phyloP scores from a whole-genome alignment of 2,329 filamentous ascomycete genomes.

The Xylariaceae sp. region DNA sequence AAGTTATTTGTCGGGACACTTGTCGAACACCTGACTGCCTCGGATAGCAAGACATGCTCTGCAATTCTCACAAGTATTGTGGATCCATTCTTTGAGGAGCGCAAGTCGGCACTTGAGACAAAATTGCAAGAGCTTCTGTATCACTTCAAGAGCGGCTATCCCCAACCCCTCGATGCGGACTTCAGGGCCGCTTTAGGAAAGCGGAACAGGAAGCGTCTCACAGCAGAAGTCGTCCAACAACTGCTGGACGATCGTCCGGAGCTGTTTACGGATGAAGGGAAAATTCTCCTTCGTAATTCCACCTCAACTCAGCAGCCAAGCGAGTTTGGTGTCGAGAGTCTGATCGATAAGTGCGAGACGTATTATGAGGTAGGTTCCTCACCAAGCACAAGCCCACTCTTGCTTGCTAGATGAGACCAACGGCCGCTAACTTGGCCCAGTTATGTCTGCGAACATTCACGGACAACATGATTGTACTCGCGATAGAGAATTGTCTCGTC shows the following conservation, averaged over 20 bases:
- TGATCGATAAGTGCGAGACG: constrained; percentile 42
- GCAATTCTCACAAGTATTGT: constrained; percentile 23
- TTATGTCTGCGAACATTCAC: constrained; percentile 30
- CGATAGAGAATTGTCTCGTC: constrained; percentile 36
- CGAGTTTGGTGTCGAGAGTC: constrained; percentile 35
- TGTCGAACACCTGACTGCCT: constrained; percentile 31
- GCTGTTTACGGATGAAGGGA: constrained; percentile 21
- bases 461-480: constrained; percentile 34
- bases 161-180: constrained; percentile 30
- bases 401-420: constrained; percentile 3
- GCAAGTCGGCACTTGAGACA: constrained; percentile 21
- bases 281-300: constrained; percentile 12
- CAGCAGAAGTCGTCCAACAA: constrained; percentile 13
- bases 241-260: constrained; percentile 20
- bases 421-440: constrained; percentile 7
- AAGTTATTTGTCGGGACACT: constrained; percentile 37
- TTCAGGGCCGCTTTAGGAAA: constrained; percentile 23
- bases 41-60: constrained; percentile 20
- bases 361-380: constrained; percentile 39
- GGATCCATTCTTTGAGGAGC: constrained; percentile 26
- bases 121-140: constrained; percentile 39
- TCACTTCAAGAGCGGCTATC: constrained; percentile 34
- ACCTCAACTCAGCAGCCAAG: constrained; percentile 3
- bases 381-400: background rate
- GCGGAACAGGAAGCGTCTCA: constrained; percentile 12